These are phyloP conservation scores for Blastobotrys persicus DNA, from an alignment of 1,139 yeast genomes.

Conservation along the genomic window DNA sequence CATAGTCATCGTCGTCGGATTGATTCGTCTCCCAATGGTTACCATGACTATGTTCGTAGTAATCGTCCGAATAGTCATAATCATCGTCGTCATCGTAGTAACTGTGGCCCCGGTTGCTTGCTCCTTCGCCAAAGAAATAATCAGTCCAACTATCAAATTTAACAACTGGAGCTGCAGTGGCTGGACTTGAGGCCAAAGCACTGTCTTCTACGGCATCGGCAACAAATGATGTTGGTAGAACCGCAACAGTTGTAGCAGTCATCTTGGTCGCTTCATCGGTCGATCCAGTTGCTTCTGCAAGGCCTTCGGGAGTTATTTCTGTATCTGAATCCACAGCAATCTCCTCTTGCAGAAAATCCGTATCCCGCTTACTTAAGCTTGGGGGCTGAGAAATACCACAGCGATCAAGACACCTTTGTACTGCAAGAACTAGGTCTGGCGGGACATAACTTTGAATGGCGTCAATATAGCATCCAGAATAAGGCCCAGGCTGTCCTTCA, in stretches of 20 bases:
- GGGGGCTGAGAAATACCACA: constrained; percentile 10
- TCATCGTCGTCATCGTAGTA: constrained; percentile 12
- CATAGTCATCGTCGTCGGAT: constrained; percentile 8
- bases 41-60: constrained; percentile 9
- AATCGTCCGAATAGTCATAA: constrained; percentile 9
- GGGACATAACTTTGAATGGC: constrained; percentile 19
- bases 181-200: not conserved
- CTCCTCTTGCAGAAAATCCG: not conserved
- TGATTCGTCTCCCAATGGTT: constrained; percentile 8
- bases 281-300: not conserved
- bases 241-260: not conserved
- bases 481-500: not conserved
- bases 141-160: constrained; percentile 2
- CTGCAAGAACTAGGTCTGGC: constrained; percentile 14
- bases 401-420: constrained; percentile 18
- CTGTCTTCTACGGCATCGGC: not conserved
- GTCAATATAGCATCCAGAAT: constrained; percentile 14
- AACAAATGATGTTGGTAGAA: not conserved
- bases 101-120: not conserved
- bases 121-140: not conserved
- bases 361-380: not conserved
- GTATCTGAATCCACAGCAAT: not conserved
- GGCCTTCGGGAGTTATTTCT: not conserved
- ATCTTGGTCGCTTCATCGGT: not conserved
- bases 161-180: not conserved